Evolutionary conservation across 306 rosid genomes (phyloP), one percentile per base, ranked within the genome.

Genomic region (Dryas drummondii): DNA sequence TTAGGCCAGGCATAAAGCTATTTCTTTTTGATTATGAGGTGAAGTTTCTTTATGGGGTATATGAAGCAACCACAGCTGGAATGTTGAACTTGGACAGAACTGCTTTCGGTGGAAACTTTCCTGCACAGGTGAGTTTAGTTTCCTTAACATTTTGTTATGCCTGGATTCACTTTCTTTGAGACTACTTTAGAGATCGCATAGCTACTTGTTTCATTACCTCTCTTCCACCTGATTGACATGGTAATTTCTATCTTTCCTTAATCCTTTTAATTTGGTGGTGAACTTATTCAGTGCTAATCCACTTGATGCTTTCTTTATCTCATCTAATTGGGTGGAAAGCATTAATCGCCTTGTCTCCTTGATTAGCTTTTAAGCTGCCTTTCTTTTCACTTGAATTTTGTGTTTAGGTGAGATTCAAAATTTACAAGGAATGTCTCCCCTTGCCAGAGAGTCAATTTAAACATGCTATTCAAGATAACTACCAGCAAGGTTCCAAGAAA

Each of bases 51-150:
- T 72, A 72, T 32, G 76, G 76, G 8, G 76, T 46, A 4, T 72
- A 72, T 9, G 76, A 72, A 72, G 76, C 76, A 58, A 58, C 76
- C 68, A 27, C 76, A 46, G 57, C 47, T 58, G 76, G 76, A 27
- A 13, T 0, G 12, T 13, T 72, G 67, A 58, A 72, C 56, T 72
- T 61, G 76, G 67, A 72, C 9, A 15, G 46, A 47, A 5, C 17
- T n/a, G 76, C 68, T 46, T 72, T 72, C 46, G 55, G 68, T 47
- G 76, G 76, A 51, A 46, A n/a, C 55, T 72, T 72, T 51, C 76
- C 76, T 46, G 76, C 76, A 15, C 76, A 72, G 68, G 68, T 72
- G 57, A 46, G 57, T 32, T 26, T 72, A 54, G 9, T 1, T 56
- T 57, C 22, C 27, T 3, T 47, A 56, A 16, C n/a, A 4, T 17